Evolutionary conservation across 257 asterid genomes (phyloP), one percentile per base, ranked within the genome.

Genomic region (Primulina tabacum): DNA sequence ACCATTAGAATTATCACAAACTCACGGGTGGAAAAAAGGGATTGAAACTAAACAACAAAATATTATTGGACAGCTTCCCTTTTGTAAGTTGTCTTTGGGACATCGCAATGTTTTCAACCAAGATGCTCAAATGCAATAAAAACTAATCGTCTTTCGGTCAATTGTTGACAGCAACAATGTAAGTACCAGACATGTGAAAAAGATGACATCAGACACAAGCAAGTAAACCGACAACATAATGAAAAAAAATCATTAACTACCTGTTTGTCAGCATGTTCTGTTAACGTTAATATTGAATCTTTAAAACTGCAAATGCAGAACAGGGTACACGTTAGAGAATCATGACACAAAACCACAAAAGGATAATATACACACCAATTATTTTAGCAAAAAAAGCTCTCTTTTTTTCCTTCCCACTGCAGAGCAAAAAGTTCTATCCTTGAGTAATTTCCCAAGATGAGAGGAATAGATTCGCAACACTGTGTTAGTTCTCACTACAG

Each of bases 261-360:
- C 88, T 81, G 84, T 71, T 75, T 81, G 82, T 83, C 86, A 28
- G 37, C 62, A 69, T 83, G 88, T 60, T 83, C 85, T 12, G 86
- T 81, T 77, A 83, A 79, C 7, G 73, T 33, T 77, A 83, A 65
- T 64, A 83, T 71, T 68, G 88, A 81, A 78, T 81, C 84, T 72
- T 77, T 81, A 80, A 83, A 83, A 76, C 88, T 83, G 88, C 11
- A 69, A 68, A 60, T 66, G 64, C 68, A 68, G 67, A 74, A 59
- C 16, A 55, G 56, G 28, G 73, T 50, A 67, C 73, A 64, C 64
- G 55, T 82, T 17, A 72, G 76, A 50, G 64, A 64, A 69, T 20
- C 29, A 43, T 32, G 60, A 68, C 38, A 12, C 12, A 24, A 34
- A 73, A 33, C 30, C 21, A 62, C 43, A 71, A 37, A 32, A 32